phyloP scores from a whole-genome alignment of 23 red algal species.

The Gracilaria caudata region DNA sequence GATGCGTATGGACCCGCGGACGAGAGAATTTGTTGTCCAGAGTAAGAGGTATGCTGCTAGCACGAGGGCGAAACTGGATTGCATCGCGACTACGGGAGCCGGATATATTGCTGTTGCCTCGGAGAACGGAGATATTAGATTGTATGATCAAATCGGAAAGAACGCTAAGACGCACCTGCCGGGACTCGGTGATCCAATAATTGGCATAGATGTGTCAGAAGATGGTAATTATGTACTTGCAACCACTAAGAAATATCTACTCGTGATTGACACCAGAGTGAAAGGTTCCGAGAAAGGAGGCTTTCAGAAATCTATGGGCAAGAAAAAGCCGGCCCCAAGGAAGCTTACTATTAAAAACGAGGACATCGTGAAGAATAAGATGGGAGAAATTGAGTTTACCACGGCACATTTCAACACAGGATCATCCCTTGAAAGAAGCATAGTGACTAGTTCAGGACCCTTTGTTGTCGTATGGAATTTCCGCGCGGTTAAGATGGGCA shows the following conservation, averaged over 20 bases:
- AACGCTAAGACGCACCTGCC: slow-evolving; percentile 85
- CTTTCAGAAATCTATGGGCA: slow-evolving; percentile 80
- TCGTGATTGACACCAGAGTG: slow-evolving; percentile 80
- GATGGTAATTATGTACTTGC: slow-evolving; percentile 80
- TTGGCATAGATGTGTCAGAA: slow-evolving; percentile 77
- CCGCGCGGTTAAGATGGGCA: slow-evolving; percentile 74
- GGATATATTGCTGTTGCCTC: slow-evolving; percentile 78
- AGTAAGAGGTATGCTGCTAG: slow-evolving; percentile 82
- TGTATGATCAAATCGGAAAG: slow-evolving; percentile 84
- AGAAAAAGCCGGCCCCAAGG: slow-evolving; percentile 73
- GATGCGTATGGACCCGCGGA: slow-evolving; percentile 82
- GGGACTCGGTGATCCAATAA: slow-evolving; percentile 81
- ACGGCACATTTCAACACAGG: slow-evolving; percentile 87
- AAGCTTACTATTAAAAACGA: slow-evolving; percentile 64
- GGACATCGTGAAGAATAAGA: slow-evolving; percentile 68
- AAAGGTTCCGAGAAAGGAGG: slow-evolving; percentile 56
- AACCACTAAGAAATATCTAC: slow-evolving; percentile 74
- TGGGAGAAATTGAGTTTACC: slow-evolving; percentile 80
- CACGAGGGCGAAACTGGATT: slow-evolving; percentile 51
- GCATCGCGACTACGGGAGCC: slow-evolving; percentile 70
- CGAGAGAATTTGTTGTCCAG: slow-evolving; percentile 77
- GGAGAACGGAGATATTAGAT: slow-evolving; percentile 78
- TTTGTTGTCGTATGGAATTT: slow-evolving; percentile 89
- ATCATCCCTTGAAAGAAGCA: slow-evolving; percentile 64
- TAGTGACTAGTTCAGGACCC: slow-evolving; percentile 81